phyloP scores from a whole-genome alignment of 108 stramenopile genomes.

The Stephanodiscus minutulus region DNA sequence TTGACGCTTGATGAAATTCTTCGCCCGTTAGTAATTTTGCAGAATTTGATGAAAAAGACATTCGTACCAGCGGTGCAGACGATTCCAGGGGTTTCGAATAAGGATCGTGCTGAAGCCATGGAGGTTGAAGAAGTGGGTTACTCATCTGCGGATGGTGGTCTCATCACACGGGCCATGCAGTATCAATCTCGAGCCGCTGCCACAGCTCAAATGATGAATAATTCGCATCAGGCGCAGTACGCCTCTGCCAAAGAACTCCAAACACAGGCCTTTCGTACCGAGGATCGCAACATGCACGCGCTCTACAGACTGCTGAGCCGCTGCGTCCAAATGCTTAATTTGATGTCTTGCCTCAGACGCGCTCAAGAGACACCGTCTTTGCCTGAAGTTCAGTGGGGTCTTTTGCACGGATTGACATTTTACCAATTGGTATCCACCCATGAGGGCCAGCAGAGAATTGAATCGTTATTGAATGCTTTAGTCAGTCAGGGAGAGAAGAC shows the following conservation, averaged over 20 bases:
- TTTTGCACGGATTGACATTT: conserved; percentile 77
- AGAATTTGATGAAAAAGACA: conserved; percentile 55
- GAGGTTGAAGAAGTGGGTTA: conserved; percentile 56
- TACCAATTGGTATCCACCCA: conserved; percentile 63
- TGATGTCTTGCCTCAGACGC: conserved; percentile 64
- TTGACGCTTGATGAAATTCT: conserved; percentile 59
- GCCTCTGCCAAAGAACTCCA: conserved; percentile 53
- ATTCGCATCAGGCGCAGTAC: conserved; percentile 15
- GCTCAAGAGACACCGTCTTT: conserved; percentile 69
- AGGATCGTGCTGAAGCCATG: conserved; percentile 40
- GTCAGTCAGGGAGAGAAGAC: conserved; percentile 57
- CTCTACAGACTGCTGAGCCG: conserved; percentile 78
- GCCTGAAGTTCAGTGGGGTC: conserved; percentile 86
- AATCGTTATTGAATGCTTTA: conserved; percentile 71
- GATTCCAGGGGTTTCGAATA: conserved; percentile 56
- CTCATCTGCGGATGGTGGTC: conserved; percentile 24
- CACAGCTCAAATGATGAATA: conserved; percentile 15
- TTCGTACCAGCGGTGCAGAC: conserved; percentile 63
- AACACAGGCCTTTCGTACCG: conserved; percentile 55
- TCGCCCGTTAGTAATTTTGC: conserved; percentile 54
- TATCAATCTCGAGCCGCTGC: conserved; percentile 56
- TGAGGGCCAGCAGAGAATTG: conserved; percentile 80
- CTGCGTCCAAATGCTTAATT: conserved; percentile 71
- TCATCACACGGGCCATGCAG: conserved; percentile 58
- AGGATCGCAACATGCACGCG: conserved; percentile 85